Conservation (phyloP, 495 filamentous ascomycete genomes). For the Daldinia childiae region DNA sequence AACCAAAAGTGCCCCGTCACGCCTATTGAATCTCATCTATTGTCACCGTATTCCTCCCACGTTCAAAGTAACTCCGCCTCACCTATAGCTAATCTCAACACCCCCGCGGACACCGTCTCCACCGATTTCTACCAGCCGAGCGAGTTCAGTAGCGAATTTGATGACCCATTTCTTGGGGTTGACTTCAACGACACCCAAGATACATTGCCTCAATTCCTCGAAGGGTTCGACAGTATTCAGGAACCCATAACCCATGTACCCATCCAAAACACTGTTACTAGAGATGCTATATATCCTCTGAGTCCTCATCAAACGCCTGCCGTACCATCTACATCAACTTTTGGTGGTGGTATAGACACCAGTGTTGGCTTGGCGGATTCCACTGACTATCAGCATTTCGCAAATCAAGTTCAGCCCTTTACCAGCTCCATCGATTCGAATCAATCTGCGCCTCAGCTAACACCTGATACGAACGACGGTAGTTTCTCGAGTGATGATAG, state of each 20-base stretch:
- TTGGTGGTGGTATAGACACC: conserved; percentile 19
- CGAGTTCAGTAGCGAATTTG: conserved; percentile 52
- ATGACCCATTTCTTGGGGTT: conserved; percentile 55
- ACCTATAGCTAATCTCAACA: conserved; percentile 51
- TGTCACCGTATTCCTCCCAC: conserved; percentile 55
- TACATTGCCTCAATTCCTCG: conserved; percentile 51
- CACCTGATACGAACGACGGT: conserved; percentile 59
- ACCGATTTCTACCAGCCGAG: conserved; percentile 56
- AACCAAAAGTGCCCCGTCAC: conserved; percentile 40
- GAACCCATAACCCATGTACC: conserved; percentile 37
- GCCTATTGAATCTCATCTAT: conserved; percentile 44
- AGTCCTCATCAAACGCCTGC: conserved; percentile 47
- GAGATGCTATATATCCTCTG: conserved; percentile 40
- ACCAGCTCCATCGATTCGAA: conserved; percentile 43
- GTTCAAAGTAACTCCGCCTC: conserved; percentile 52
- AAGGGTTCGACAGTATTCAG: conserved; percentile 27
- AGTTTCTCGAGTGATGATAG: conserved; percentile 60
- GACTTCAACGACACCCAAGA: conserved; percentile 48
- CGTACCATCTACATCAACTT: conserved; percentile 38
- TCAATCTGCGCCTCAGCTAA: conserved; percentile 51
- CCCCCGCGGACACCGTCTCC: conserved; percentile 54
- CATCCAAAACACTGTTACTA: conserved; percentile 44
- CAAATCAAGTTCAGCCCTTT: conserved; percentile 36
- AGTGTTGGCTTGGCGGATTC: conserved; percentile 38
- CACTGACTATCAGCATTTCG: conserved; percentile 15